Evolutionary conservation across 2,329 filamentous ascomycete genomes (phyloP), one percentile per base, ranked within the genome.

Genomic region (Bipolaris bicolor): DNA sequence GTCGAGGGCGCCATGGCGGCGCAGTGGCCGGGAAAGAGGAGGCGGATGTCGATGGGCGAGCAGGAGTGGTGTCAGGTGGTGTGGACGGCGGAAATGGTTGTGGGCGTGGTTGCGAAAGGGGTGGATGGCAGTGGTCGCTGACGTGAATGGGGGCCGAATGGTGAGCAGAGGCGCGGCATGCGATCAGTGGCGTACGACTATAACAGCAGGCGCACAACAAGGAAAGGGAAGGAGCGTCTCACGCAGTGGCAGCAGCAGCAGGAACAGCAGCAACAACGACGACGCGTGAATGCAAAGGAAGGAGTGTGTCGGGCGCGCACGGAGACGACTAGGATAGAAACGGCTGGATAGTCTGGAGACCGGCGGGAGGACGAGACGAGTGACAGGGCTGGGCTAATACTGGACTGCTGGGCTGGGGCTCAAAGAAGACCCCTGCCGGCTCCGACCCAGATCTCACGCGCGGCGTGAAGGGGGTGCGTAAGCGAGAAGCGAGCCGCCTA

Each of bases 1-100:
- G 90, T 77, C 89, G 77, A 52, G 37, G 80, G 71, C 57, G 81
- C 67, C 79, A 81, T 81, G 59, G 49, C 54, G 51, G 65, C 65
- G 66, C 61, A 52, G 41, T 39, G 11, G 39, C 22, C 18, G 11
- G 45, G 15, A 34, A 16, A 13, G 18, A 20, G 57, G 52, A 7
- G 29, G 10, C 13, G 52, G 20, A 40, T 13, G 31, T 34, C 20
- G 24, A 20, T 18, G 49, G 39, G 49, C 54, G 29, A 49, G 26
- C 29, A 16, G 31, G 7, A 10, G 29, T 31, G 29, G 44, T 34
- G 33, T 33, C 7, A 37, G 9, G 39, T 16, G 18, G 45, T 49
- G 39, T 36, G 34, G 50, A 29, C 31, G 9, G 49, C 41, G 22
- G 10, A 36, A 20, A 31, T 31, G 26, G 57, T 52, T 45, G 61